Evolutionary conservation across 305 asterid species (phyloP), one percentile per base, ranked within the genome.

Genomic region (Fraxinus sp.): DNA sequence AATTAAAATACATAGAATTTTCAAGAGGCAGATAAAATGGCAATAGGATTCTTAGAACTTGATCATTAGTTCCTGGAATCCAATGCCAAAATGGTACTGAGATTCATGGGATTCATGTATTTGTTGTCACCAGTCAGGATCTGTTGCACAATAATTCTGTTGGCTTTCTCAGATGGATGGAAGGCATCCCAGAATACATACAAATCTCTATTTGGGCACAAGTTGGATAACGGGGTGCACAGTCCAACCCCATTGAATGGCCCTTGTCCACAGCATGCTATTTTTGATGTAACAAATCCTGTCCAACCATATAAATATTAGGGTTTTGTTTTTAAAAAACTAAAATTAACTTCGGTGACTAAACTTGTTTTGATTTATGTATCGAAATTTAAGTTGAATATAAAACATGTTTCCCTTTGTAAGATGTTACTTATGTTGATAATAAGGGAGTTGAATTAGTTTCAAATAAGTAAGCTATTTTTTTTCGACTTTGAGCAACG

Each of bases 181-280:
- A 89, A 93, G 32, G 96, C 81, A 73, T 92, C 96, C 97, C 96
- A 93, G 80, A 93, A 93, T 75, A 92, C 96, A 81, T 86, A 93
- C 20, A 88, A 0, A 77, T 92, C 91, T 84, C 96, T 85, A 68
- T 93, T 88, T 5, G 94, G 93, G 77, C 96, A 93, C 85, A 93
- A 36, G 84, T 92, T 92, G 33, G 97, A 93, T 4, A 89, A 0
- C 11, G 82, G 79, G 18, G 97, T 93, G 85, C 97, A 92, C 1
- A 93, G 92, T 49, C 97, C 97, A 3, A 92, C 7, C 32, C 96
- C 97, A 18, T 93, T 93, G 85, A 88, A 93, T 14, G 92, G 93
- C 30, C 97, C 97, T 89, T 93, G 97, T 10, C 97, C 97, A 75
- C 96, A 93, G 32, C 97, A 93, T 0, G 96, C 97, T 18, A 93